phyloP scores from a whole-genome alignment of 2,329 filamentous ascomycete genomes.

The Arthrobotrys entomopaga region DNA sequence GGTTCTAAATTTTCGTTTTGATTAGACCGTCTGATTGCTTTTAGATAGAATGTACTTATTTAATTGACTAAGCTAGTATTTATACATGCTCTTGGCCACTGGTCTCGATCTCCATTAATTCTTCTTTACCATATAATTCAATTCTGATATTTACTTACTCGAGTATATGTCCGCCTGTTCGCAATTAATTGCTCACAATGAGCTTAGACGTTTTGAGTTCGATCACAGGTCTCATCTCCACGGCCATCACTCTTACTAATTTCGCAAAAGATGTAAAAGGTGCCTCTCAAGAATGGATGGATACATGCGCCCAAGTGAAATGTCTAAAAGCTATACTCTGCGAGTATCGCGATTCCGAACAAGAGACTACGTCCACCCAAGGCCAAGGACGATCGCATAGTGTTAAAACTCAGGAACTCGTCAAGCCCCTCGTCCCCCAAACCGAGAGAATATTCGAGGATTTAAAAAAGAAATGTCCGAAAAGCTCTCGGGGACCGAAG shows the following conservation, averaged over 20 bases:
- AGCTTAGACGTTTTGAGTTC: not conserved
- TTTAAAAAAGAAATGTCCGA: constrained; percentile 19
- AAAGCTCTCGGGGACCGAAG: constrained; percentile 1
- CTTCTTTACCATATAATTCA: too few species aligned
- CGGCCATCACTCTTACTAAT: not conserved
- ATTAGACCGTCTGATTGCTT: too few species aligned
- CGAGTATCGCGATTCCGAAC: not conserved
- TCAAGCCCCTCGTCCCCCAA: not conserved
- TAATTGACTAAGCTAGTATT: too few species aligned
- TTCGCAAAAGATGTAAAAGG: not conserved
- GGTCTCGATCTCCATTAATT: too few species aligned
- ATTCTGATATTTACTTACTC: not conserved
- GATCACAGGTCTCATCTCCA: not conserved
- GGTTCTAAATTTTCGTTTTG: too few species aligned
- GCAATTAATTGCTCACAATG: not conserved
- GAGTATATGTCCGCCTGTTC: not conserved
- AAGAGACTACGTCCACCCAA: not conserved
- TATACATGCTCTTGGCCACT: too few species aligned
- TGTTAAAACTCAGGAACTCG: too few species aligned
- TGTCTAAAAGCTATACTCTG: not conserved
- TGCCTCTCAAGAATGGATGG: not conserved
- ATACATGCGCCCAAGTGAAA: not conserved
- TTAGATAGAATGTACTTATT: too few species aligned
- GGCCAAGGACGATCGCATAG: too few species aligned
- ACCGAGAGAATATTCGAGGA: constrained; percentile 13